Evolutionary conservation across 225 moss, liverwort and hornwort species (phyloP).

Genomic region (Anthoceros angustus): DNA sequence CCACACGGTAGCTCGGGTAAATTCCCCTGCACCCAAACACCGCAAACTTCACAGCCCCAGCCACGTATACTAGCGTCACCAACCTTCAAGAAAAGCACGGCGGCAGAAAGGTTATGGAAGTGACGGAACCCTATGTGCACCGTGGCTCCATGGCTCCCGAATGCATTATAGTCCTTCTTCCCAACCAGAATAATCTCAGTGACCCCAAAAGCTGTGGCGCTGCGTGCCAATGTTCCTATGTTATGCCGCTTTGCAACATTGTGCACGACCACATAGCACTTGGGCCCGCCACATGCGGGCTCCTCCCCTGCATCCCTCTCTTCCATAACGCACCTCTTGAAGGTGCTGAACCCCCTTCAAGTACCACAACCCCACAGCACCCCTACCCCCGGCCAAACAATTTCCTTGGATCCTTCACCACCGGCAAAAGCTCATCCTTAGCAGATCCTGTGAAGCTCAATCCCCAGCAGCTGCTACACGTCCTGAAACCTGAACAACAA

Average conservation of each 20-base stretch:
- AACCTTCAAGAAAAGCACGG: conserved; percentile 76
- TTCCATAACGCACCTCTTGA: not conserved
- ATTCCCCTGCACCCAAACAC: not conserved
- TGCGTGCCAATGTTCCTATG: conserved; percentile 86
- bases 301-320: conserved; percentile 6
- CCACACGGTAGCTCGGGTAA: not conserved
- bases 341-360: no score
- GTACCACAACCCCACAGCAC: no score
- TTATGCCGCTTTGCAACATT: conserved; percentile 95
- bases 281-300: conserved; percentile 11
- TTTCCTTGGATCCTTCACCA: not conserved
- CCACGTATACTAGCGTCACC: not conserved
- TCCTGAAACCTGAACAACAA: no score
- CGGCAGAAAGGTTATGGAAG: conserved; percentile 62
- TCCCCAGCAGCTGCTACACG: no score
- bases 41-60: not conserved
- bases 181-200: conserved; percentile 81
- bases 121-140: conserved; percentile 86
- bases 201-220: conserved; percentile 90
- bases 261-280: conserved; percentile 72
- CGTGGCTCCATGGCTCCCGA: conserved; percentile 96
- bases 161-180: conserved; percentile 92
- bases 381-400: not conserved
- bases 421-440: no score
- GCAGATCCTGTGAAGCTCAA: no score